Conservation (phyloP, 345 rosid genomes). For the Litchi chinensis region DNA sequence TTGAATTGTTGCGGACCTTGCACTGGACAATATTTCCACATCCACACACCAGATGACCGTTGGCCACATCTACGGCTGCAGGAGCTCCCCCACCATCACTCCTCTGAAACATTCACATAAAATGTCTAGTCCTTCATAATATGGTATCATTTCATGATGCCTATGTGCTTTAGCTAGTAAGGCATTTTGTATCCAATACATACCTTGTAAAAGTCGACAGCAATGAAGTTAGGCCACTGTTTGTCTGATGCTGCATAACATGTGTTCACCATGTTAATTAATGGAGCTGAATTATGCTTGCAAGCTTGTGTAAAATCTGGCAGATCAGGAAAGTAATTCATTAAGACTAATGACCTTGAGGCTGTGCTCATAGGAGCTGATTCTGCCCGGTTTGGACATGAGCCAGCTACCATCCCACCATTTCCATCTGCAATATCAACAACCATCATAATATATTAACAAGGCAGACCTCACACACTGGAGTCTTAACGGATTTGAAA, state of each 20-base stretch:
- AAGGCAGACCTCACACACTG: neutral
- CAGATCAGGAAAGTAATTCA: slow-evolving; percentile 68
- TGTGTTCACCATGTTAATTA: slow-evolving; percentile 49
- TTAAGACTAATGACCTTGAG: slow-evolving; percentile 61
- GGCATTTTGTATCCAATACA: neutral
- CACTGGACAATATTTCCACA: slow-evolving; percentile 62
- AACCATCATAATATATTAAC: slow-evolving; percentile 10
- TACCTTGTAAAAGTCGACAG: slow-evolving; percentile 92
- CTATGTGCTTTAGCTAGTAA: neutral
- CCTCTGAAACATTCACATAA: slow-evolving; percentile 47
- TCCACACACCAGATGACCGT: slow-evolving; percentile 80
- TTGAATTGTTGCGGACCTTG: slow-evolving; percentile 47
- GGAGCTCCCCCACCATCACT: slow-evolving; percentile 93
- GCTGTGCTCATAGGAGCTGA: slow-evolving; percentile 63
- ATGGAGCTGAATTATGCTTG: slow-evolving; percentile 76
- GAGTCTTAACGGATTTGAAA: neutral
- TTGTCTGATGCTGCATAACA: slow-evolving; percentile 67
- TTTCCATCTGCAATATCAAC: slow-evolving; percentile 60
- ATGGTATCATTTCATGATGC: neutral
- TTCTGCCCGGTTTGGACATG: slow-evolving; percentile 73
- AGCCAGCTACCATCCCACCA: slow-evolving; percentile 68
- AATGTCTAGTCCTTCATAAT: neutral
- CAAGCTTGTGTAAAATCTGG: slow-evolving; percentile 62
- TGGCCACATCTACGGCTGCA: slow-evolving; percentile 62
- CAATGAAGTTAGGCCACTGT: slow-evolving; percentile 94